Evolutionary conservation across 495 filamentous ascomycete species (phyloP), one percentile per base, ranked within the genome.

Genomic region (Ramalina intermedia): DNA sequence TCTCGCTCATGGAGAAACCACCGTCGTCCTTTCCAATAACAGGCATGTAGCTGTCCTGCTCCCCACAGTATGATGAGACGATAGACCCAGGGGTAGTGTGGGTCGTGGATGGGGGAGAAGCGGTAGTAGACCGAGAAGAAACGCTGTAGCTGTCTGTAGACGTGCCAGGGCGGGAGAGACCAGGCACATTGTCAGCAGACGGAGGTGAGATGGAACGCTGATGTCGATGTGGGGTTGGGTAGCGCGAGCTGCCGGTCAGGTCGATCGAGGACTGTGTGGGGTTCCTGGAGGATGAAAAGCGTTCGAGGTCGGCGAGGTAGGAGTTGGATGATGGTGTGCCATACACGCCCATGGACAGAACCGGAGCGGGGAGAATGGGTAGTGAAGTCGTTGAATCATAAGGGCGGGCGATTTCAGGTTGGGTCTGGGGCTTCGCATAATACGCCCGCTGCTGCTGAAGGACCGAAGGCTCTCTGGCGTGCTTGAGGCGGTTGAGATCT

Each of bases 201-300:
- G 72, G 72, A 8, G 72, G 71, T 21, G 72, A 76, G 44, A 66
- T 66, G n/a, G 72, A 74, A 2, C 65, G 63, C 1, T 68, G 66
- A 12, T 65, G 61, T 11, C 68, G 67, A 3, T 17, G 14, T 27
- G 44, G 44, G 9, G 62, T 61, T 5, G 33, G 68, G 64, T 46
- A 57, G 50, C 42, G 52, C 63, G 11, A 36, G 18, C 67, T 64
- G 8, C 60, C 57, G 41, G 27, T 63, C 61, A 46, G 56, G 39
- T 46, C 39, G 50, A 54, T 65, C 63, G 9, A 63, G 7, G 67
- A 41, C 56, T 65, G 61, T 63, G 55, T 65, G 17, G 65, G 63
- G n/a, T 66, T 62, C 3, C 52, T 26, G 13, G 42, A 51, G 6
- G 69, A 66, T 3, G 41, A 33, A 57, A 59, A 41, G 58, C 61